A percentile compares a stretch with the other conserved stretches of the same genome.
Evolutionary conservation across 495 filamentous ascomycete genomes (phyloP).

Genomic region (Lasiosphaeriaceae sp.): DNA sequence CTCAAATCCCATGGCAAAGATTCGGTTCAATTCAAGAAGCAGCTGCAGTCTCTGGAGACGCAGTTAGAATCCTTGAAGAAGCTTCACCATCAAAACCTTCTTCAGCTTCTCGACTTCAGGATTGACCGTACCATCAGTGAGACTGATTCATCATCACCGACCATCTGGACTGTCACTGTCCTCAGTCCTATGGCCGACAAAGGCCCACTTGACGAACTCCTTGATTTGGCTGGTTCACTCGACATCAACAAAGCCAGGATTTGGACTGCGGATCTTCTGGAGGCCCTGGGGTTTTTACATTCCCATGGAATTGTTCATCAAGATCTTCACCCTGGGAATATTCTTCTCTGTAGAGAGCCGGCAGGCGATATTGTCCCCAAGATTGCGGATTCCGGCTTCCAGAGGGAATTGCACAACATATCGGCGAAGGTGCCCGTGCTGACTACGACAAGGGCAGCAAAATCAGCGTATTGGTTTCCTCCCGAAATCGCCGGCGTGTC

Average conservation of each 20-base stretch:
- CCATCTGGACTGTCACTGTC: slow-evolving; percentile 72
- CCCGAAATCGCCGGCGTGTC: slow-evolving; percentile 67
- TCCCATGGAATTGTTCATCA: slow-evolving; percentile 76
- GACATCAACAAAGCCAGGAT: slow-evolving; percentile 67
- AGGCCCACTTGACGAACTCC: slow-evolving; percentile 75
- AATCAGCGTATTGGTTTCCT: slow-evolving; percentile 78
- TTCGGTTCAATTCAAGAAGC: slow-evolving; percentile 57
- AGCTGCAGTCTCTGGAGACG: slow-evolving; percentile 61
- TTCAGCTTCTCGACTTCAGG: slow-evolving; percentile 76
- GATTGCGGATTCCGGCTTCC: slow-evolving; percentile 65
- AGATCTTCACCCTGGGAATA: slow-evolving; percentile 68
- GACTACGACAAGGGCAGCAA: slow-evolving; percentile 54
- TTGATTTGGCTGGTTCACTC: slow-evolving; percentile 72
- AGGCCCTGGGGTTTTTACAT: slow-evolving; percentile 83
- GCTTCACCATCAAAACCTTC: slow-evolving; percentile 70
- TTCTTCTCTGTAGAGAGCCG: slow-evolving; percentile 62
- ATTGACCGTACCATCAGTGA: slow-evolving; percentile 52
- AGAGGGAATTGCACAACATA: slow-evolving; percentile 57
- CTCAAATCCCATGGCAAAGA: slow-evolving; percentile 55
- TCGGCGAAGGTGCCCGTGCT: slow-evolving; percentile 40
- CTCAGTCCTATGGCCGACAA: slow-evolving; percentile 76
- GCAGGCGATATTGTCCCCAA: slow-evolving; percentile 60
- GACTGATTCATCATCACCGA: slow-evolving; percentile 29
- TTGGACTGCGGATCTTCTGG: slow-evolving; percentile 87
- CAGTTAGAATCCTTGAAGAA: slow-evolving; percentile 69